These are phyloP conservation scores for Thraustochytrium sp. DNA, from an alignment of 352 stramenopile species.

Conservation along the genomic window DNA sequence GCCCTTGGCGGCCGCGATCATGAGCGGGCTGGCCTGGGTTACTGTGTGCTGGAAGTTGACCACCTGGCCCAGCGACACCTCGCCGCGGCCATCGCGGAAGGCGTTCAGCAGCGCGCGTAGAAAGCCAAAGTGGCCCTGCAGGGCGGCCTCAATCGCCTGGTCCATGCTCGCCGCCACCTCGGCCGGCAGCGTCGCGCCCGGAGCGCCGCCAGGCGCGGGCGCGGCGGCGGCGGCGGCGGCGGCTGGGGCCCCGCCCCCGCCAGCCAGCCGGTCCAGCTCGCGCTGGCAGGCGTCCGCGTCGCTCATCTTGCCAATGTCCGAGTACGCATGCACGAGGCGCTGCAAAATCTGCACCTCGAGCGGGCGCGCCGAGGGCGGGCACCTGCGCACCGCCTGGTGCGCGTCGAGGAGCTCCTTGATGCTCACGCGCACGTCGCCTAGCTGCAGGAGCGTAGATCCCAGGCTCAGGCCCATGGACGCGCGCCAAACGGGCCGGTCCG, in stretches of 20 bases:
- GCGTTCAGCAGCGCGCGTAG: constrained; percentile 22
- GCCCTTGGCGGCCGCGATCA: constrained; percentile 2
- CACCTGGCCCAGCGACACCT: background rate
- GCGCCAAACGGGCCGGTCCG: background rate
- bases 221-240: background rate
- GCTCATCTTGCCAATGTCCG: constrained; percentile 12
- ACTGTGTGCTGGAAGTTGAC: background rate
- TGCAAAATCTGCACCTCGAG: background rate
- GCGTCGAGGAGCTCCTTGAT: background rate
- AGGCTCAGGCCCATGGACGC: background rate
- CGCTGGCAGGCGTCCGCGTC: background rate
- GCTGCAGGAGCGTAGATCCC: background rate
- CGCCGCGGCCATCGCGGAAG: constrained; percentile 16
- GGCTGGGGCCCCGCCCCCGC: background rate
- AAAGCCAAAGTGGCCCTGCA: constrained; percentile 4
- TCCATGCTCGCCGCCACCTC: background rate
- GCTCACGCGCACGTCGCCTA: background rate
- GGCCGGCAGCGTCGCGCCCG: background rate
- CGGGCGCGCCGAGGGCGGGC: background rate
- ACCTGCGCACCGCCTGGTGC: background rate
- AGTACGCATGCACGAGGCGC: background rate
- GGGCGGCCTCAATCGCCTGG: constrained; percentile 2
- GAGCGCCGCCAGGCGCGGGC: background rate
- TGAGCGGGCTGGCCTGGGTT: background rate
- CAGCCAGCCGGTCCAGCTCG: background rate